Conservation (phyloP, 768 basidiomycete genomes). For the Suillus brevipes region DNA sequence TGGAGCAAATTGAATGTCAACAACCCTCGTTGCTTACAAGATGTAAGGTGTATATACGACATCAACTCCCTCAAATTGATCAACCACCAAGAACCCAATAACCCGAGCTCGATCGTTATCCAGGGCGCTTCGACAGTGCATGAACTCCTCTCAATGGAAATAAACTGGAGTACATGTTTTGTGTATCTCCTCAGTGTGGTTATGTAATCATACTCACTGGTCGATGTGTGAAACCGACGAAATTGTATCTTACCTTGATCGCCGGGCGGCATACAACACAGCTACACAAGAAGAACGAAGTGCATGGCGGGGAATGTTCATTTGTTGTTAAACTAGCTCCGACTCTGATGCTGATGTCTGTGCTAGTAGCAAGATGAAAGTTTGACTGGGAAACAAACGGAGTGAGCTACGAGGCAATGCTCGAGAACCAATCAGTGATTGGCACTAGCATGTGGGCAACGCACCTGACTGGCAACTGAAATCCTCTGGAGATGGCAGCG, state of each 20-base stretch:
- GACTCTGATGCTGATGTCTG: background rate
- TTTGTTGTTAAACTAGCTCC: background rate
- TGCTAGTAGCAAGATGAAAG: too few relatives aligned
- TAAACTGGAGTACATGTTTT: too few relatives aligned
- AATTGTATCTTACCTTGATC: background rate
- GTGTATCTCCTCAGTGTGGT: too few relatives aligned
- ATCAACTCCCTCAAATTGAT: slow-evolving; percentile 54
- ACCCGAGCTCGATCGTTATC: too few relatives aligned
- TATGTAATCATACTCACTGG: too few relatives aligned
- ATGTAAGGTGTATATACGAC: slow-evolving; percentile 55
- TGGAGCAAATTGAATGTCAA: background rate
- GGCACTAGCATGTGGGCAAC: background rate
- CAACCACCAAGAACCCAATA: background rate
- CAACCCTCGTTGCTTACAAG: background rate
- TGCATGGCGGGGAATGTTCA: too few relatives aligned
- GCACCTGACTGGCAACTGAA: background rate
- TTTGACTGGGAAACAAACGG: too few relatives aligned
- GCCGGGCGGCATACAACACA: background rate
- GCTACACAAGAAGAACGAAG: background rate
- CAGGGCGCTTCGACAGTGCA: too few relatives aligned
- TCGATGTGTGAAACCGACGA: background rate
- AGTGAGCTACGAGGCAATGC: too few relatives aligned
- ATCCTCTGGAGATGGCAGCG: too few relatives aligned
- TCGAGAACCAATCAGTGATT: background rate
- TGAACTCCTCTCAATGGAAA: too few relatives aligned